These are phyloP conservation scores for Chlamydomonas incerta DNA, from an alignment of 139 green algal species.

Conservation along the genomic window DNA sequence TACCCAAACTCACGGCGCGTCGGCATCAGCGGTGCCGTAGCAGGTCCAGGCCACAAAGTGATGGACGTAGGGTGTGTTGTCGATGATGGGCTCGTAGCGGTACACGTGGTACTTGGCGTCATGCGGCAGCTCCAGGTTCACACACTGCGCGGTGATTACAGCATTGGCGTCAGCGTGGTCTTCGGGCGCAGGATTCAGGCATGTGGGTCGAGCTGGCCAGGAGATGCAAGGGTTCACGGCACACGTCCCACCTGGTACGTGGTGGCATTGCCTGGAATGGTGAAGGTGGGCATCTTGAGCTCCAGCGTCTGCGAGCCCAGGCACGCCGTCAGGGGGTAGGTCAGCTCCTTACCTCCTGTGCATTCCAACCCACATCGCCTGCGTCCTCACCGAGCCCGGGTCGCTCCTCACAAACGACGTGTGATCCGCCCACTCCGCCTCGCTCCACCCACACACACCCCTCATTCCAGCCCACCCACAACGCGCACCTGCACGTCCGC, in stretches of 20 bases:
- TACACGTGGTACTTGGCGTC: slow-evolving; percentile 35
- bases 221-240: too few relatives aligned
- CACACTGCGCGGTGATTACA: not conserved
- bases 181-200: too few relatives aligned
- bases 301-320: slow-evolving; percentile 10
- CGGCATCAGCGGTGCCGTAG: not conserved
- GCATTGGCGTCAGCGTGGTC: too few relatives aligned
- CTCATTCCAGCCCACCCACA: too few relatives aligned
- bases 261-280: not conserved
- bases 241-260: slow-evolving; percentile 11
- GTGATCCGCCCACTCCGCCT: too few relatives aligned
- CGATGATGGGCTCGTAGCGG: slow-evolving; percentile 25
- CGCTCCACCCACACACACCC: too few relatives aligned
- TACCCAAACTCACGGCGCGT: too few relatives aligned
- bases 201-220: too few relatives aligned
- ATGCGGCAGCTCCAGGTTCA: slow-evolving; percentile 10
- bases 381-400: too few relatives aligned
- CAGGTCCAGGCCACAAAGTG: slow-evolving; percentile 21
- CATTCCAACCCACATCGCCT: too few relatives aligned
- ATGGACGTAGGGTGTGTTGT: not conserved
- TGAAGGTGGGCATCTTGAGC: not conserved
- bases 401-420: not conserved
- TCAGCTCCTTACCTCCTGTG: too few relatives aligned
- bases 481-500: not conserved
- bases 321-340: too few relatives aligned